These are phyloP conservation scores for Picochlorum sp. DNA, from an alignment of 139 green algal species.

Conservation along the genomic window DNA sequence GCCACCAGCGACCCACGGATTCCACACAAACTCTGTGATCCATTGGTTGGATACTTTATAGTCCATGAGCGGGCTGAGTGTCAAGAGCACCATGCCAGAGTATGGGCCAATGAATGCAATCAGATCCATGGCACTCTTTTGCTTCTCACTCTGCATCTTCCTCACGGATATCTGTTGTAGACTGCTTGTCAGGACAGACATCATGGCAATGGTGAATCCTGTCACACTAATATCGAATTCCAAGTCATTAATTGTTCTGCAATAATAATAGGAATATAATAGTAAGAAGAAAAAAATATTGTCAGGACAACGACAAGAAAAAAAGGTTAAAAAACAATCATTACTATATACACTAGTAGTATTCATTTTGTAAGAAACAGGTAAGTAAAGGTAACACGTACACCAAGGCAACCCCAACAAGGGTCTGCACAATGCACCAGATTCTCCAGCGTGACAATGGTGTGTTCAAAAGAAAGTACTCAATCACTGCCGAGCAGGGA, in stretches of 20 bases:
- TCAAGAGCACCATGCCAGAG: slow-evolving; percentile 41
- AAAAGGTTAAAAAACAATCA: too few species aligned
- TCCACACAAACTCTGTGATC: slow-evolving; percentile 52
- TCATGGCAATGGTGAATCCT: slow-evolving; percentile 62
- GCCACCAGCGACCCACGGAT: slow-evolving; percentile 23
- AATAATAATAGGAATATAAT: not conserved
- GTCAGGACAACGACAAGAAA: too few species aligned
- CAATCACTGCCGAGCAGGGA: slow-evolving; percentile 79
- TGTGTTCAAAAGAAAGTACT: slow-evolving; percentile 63
- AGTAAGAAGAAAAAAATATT: too few species aligned
- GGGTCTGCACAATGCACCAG: slow-evolving; percentile 56
- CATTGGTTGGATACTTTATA: slow-evolving; percentile 39
- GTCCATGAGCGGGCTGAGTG: slow-evolving; percentile 65
- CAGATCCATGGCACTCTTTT: slow-evolving; percentile 4
- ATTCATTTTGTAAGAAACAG: too few species aligned
- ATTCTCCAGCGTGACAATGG: slow-evolving; percentile 46
- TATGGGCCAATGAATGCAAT: slow-evolving; percentile 28
- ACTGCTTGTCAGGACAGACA: slow-evolving; percentile 71
- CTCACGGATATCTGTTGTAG: slow-evolving; percentile 92
- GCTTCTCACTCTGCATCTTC: slow-evolving; percentile 8
- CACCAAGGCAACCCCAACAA: slow-evolving; percentile 74
- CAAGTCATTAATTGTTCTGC: slow-evolving; percentile 55
- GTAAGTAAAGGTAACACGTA: not conserved
- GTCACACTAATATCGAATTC: slow-evolving; percentile 42
- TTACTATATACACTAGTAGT: too few species aligned